Evolutionary conservation across 805 yeast genomes (phyloP), one percentile per base, ranked within the genome.

Genomic region (Metahyphopichia silvanorum): DNA sequence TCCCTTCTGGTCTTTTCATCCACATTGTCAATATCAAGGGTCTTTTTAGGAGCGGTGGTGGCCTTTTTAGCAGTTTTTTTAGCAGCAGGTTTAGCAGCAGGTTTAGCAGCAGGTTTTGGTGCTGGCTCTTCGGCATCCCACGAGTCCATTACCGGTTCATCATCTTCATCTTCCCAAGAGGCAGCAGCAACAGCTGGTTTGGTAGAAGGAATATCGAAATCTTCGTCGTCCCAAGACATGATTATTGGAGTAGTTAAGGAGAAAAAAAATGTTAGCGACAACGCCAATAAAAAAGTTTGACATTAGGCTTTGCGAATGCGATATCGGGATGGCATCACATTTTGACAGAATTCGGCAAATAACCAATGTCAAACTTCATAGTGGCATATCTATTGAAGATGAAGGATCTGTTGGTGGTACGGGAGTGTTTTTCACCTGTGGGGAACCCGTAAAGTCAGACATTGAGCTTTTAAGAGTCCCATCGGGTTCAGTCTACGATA

Each of bases 101-200:
- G 54, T 33, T 65, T 71, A 39, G 60, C 67, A 27, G 59, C 66
- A 36, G 55, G 63, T 33, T 62, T 60, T 54, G 66, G 61, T 34
- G 71, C 76, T 32, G 72, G 80, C 49, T 82, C 93, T 43, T 82
- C 94, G 33, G 81, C 74, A 47, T 91, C 98, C 97, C 97, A 91
- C 9, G 95, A 84, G 40, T 77, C 97, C 40, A 62, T 55, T 31
- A 83, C 59, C 16, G 82, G 71, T n/a, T 85, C 81, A 31, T 84
- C 93, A 31, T 74, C 83, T 42, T 79, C 89, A 41, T 82, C 93
- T 57, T 87, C 95, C 86, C 95, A 86, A 23, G 86, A 77, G 30
- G 77, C 81, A 37, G 79, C 73, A 21, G 75, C 74, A 13, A 74
- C 74, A 16, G 69, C 51, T 11, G 60, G 52, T 23, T 36, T 38